A percentile compares a stretch with the other conserved stretches of the same genome.
These are phyloP conservation scores for Mallotus japonicus DNA, from an alignment of 441 rosid genomes.

Conservation along the genomic window DNA sequence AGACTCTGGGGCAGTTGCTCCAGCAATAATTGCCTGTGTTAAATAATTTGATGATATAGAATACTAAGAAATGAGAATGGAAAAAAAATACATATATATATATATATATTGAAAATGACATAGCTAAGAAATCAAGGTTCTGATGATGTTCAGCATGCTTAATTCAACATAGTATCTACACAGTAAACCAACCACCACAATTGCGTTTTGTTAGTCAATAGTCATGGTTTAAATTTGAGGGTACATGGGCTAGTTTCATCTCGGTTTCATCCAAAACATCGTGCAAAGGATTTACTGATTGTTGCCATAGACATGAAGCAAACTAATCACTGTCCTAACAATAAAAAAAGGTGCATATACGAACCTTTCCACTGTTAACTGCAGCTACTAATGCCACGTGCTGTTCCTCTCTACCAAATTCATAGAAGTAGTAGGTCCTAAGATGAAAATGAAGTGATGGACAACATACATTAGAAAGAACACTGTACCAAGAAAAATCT, in stretches of 20 bases:
- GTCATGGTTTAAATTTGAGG: background rate
- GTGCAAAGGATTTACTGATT: background rate
- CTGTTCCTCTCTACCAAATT: constrained; percentile 78
- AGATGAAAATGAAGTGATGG: constrained; percentile 23
- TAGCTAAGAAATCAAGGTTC: background rate
- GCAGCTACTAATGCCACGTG: constrained; percentile 72
- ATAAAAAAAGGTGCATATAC: background rate
- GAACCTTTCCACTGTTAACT: constrained; percentile 76
- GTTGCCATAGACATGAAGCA: background rate
- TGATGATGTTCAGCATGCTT: background rate
- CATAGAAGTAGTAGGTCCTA: constrained; percentile 90
- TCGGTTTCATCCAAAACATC: constrained; percentile 5
- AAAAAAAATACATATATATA: background rate
- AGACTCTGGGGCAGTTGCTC: constrained; percentile 83
- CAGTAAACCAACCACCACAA: background rate
- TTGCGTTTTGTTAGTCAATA: background rate
- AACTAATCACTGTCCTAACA: background rate
- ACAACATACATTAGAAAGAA: constrained; percentile 1
- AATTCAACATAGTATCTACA: background rate
- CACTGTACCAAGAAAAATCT: background rate
- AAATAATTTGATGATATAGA: background rate
- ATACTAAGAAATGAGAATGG: background rate
- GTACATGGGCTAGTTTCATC: background rate
- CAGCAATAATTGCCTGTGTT: constrained; percentile 66
- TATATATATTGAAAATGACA: background rate